Evolutionary conservation across 352 stramenopile genomes (phyloP).

Genomic region (Phytophthora multivora): DNA sequence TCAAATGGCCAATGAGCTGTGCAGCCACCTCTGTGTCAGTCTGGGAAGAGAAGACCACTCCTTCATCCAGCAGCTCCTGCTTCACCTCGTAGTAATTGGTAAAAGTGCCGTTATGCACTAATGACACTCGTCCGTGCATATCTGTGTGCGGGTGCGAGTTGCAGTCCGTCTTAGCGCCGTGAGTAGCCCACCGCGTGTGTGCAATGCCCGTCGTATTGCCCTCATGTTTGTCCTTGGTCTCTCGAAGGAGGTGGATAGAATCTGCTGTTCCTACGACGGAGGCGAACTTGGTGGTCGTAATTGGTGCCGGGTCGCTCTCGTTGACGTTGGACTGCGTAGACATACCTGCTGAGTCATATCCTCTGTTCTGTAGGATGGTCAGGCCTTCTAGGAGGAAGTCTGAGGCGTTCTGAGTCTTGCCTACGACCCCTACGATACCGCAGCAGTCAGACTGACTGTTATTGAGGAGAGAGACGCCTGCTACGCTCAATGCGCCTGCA

Average conservation of each 20-base stretch:
- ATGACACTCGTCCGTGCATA: conserved; percentile 90
- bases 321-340: conserved; percentile 84
- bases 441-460: conserved; percentile 48
- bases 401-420: conserved; percentile 67
- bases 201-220: conserved; percentile 96
- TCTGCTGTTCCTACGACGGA: conserved; percentile 90
- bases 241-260: conserved; percentile 90
- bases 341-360: conserved; percentile 98
- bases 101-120: conserved; percentile 99
- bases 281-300: conserved; percentile 96
- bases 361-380: conserved; percentile 94
- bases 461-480: conserved; percentile 1
- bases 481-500: conserved; percentile 18
- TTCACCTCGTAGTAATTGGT: conserved; percentile 96
- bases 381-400: conserved; percentile 87
- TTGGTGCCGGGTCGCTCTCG: conserved; percentile 43
- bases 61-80: conserved; percentile 82
- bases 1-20: conserved; percentile 95
- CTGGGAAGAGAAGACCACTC: conserved; percentile 94
- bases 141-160: conserved; percentile 99
- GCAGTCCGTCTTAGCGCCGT: conserved; percentile 97
- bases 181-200: conserved; percentile 99
- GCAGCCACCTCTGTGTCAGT: conserved; percentile 99
- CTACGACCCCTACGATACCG: conserved; percentile 81
- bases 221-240: conserved; percentile 73